These are phyloP conservation scores for Stagonosporopsis vannaccii DNA, from an alignment of 2,329 filamentous ascomycete genomes.

Conservation along the genomic window DNA sequence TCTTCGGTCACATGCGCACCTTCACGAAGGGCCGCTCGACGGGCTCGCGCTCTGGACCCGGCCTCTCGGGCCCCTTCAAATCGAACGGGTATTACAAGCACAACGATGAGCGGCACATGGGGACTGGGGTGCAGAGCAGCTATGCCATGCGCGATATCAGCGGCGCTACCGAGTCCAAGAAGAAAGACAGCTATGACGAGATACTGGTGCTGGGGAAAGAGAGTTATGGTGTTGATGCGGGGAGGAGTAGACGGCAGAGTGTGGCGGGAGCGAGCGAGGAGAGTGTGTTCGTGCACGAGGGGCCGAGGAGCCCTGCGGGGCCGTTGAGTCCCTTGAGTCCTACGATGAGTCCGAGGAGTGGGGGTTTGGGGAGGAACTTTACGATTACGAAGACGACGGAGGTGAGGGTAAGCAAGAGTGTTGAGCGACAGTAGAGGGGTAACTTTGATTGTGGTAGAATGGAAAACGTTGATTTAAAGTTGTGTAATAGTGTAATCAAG, in stretches of 20 bases:
- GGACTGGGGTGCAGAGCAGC: neutral
- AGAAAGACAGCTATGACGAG: conserved; percentile 20
- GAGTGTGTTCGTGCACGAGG: conserved; percentile 18
- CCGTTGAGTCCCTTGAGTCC: neutral
- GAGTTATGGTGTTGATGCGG: conserved; percentile 15
- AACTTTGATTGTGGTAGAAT: too few species aligned
- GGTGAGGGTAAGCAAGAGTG: conserved; percentile 1
- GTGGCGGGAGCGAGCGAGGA: conserved; percentile 19
- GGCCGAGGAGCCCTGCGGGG: neutral
- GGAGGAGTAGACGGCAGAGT: conserved; percentile 11
- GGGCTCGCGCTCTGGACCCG: conserved; percentile 17
- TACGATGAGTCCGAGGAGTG: neutral
- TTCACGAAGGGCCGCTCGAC: conserved; percentile 24
- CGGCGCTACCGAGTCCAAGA: conserved; percentile 9
- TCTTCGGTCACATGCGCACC: conserved; percentile 33
- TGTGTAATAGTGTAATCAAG: conserved; percentile 18
- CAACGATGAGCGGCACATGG: conserved; percentile 4
- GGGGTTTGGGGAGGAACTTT: neutral
- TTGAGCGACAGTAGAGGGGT: neutral
- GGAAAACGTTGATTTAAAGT: neutral
- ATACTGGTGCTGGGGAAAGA: conserved; percentile 23
- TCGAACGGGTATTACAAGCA: conserved; percentile 30
- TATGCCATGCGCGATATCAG: conserved; percentile 26
- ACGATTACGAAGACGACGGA: conserved; percentile 1
- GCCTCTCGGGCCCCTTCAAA: conserved; percentile 24